Percentiles rank a stretch among this genome's conserved stretches.
Evolutionary conservation across 495 filamentous ascomycete genomes (phyloP).

Genomic region (Penicillium maclennaniae): DNA sequence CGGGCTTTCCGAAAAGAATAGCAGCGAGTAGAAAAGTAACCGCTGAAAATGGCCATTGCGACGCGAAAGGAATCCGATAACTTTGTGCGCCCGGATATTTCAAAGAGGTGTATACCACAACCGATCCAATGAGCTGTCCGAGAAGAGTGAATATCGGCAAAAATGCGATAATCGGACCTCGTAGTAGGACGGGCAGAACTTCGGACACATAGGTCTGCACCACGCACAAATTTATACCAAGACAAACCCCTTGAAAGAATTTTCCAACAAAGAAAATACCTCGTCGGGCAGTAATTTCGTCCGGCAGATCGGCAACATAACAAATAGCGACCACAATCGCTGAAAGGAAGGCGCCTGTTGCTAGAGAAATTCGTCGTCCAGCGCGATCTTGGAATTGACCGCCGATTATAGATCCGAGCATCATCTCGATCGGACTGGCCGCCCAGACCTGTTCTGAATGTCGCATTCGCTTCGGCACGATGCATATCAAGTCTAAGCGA

Average conservation of each 20-base stretch:
- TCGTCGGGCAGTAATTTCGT: conserved; percentile 24
- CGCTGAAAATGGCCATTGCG: conserved; percentile 35
- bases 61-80: conserved; percentile 29
- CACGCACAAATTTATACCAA: conserved; percentile 39
- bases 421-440: conserved; percentile 36
- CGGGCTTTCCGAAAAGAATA: conserved; percentile 20
- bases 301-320: conserved; percentile 29
- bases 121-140: conserved; percentile 42
- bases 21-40: conserved; percentile 10
- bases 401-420: conserved; percentile 37
- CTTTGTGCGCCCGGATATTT: conserved; percentile 9
- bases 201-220: conserved; percentile 49
- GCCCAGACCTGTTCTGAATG: conserved; percentile 4
- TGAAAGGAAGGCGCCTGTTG: conserved; percentile 31
- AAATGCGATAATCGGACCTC: conserved; percentile 42
- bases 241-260: conserved; percentile 37
- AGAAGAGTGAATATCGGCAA: conserved; percentile 44
- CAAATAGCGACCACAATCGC: conserved; percentile 36
- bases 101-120: conserved; percentile 34
- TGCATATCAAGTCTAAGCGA: conserved; percentile 12
- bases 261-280: conserved; percentile 31
- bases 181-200: conserved; percentile 34
- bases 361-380: conserved; percentile 37
- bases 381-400: conserved; percentile 40
- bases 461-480: conserved; percentile 5